phyloP scores from a whole-genome alignment of 441 rosid species.

The Bocquillonia castaneifolia region DNA sequence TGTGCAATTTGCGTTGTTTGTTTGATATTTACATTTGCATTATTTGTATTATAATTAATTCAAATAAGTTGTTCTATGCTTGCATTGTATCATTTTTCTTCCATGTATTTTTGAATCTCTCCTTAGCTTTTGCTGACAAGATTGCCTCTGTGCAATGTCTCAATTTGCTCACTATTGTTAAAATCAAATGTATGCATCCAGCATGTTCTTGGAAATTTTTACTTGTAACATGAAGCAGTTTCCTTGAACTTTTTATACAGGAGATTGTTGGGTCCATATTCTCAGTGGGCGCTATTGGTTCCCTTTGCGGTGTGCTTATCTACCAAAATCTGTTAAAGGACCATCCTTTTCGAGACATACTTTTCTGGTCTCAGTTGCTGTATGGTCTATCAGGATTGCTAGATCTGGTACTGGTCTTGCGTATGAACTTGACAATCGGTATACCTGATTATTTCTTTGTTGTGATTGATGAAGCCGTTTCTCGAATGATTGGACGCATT shows the following conservation, averaged over 20 bases:
- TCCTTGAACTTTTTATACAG: constrained; percentile 28
- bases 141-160: neutral
- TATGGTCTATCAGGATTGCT: constrained; percentile 56
- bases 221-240: neutral
- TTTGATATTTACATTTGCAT: no score
- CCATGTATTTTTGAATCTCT: neutral
- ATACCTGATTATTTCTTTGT: constrained; percentile 62
- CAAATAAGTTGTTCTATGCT: neutral
- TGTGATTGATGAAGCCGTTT: constrained; percentile 52
- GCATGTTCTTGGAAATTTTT: neutral
- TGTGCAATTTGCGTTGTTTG: neutral
- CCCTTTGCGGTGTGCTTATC: constrained; percentile 55
- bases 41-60: neutral
- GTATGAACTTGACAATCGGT: constrained; percentile 51
- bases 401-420: constrained; percentile 56
- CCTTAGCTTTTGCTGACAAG: neutral
- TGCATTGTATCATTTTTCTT: neutral
- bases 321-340: constrained; percentile 53
- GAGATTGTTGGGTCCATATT: constrained; percentile 60
- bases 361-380: constrained; percentile 59
- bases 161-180: neutral
- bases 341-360: constrained; percentile 47
- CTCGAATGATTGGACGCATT: constrained; percentile 50
- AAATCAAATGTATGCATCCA: neutral
- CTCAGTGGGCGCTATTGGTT: constrained; percentile 59